phyloP scores from a whole-genome alignment of 1,284 basidiomycete species.

The Bondarzewia mesenterica region DNA sequence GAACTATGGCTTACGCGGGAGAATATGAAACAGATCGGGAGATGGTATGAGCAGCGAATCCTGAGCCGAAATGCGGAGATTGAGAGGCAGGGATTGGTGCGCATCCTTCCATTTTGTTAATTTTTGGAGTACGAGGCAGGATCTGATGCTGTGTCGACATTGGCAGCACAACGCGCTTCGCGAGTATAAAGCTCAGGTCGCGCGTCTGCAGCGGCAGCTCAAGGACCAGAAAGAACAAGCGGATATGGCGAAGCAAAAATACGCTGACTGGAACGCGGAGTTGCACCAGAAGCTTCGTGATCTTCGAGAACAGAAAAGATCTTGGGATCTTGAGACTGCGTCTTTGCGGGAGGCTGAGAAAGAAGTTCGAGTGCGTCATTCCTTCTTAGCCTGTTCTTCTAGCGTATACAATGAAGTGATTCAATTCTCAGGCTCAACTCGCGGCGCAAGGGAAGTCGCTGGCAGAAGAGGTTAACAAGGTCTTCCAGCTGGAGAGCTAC shows the following conservation, averaged over 20 bases:
- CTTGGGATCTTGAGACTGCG: constrained; percentile 55
- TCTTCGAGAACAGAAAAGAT: constrained; percentile 60
- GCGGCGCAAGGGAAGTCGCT: constrained; percentile 60
- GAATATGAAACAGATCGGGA: constrained; percentile 72
- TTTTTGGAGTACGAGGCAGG: neutral
- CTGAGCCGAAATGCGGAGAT: constrained; percentile 65
- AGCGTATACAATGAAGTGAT: neutral
- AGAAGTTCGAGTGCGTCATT: constrained; percentile 45
- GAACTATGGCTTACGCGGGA: constrained; percentile 74
- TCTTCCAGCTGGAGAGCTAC: constrained; percentile 56
- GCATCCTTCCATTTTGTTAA: constrained; percentile 16
- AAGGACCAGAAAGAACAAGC: constrained; percentile 59
- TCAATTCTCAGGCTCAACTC: constrained; percentile 45
- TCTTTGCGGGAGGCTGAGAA: constrained; percentile 55
- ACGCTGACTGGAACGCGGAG: constrained; percentile 66
- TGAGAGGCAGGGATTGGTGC: constrained; percentile 73
- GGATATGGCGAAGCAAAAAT: constrained; percentile 53
- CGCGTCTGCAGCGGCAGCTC: constrained; percentile 51
- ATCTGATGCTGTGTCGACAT: constrained; percentile 1
- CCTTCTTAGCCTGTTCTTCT: neutral
- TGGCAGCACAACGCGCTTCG: constrained; percentile 68
- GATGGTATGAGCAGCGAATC: constrained; percentile 66
- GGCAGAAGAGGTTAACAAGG: constrained; percentile 47
- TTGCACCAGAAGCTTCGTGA: constrained; percentile 59
- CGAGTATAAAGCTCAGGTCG: constrained; percentile 60